phyloP scores from a whole-genome alignment of 257 asterid genomes.

The Primulina tabacum region DNA sequence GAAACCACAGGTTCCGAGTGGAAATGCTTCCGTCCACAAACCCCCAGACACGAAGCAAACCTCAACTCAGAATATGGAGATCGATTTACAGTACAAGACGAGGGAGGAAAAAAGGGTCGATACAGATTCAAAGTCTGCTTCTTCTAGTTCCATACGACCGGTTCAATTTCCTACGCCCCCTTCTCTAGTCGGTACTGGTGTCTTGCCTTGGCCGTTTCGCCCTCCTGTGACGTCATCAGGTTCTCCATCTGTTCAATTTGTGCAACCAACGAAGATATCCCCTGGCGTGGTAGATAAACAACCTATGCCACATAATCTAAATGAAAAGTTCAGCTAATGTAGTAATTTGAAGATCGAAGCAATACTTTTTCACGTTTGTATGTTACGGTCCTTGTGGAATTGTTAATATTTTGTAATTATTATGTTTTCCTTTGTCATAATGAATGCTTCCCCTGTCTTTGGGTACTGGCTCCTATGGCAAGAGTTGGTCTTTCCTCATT shows the following conservation, averaged over 20 bases:
- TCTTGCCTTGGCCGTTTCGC: constrained; percentile 55
- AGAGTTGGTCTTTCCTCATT: too few relatives aligned
- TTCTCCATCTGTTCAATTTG: constrained; percentile 27
- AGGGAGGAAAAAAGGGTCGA: constrained; percentile 40
- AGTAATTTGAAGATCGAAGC: neutral
- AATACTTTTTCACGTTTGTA: neutral
- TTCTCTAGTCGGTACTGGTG: constrained; percentile 41
- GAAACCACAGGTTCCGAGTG: constrained; percentile 45
- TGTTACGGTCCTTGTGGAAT: neutral
- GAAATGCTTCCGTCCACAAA: constrained; percentile 32
- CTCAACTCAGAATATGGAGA: constrained; percentile 53
- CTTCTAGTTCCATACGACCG: constrained; percentile 34
- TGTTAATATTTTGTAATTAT: neutral
- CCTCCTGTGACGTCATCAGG: constrained; percentile 30
- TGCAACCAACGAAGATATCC: constrained; percentile 32
- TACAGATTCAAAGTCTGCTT: constrained; percentile 29
- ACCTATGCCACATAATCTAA: constrained; percentile 29
- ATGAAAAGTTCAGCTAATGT: constrained; percentile 31
- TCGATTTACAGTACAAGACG: constrained; percentile 40
- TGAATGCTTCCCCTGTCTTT: neutral
- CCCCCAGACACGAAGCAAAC: constrained; percentile 35
- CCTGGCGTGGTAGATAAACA: constrained; percentile 36
- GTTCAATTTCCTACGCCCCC: constrained; percentile 44
- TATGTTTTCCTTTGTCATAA: neutral
- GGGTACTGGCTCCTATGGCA: too few relatives aligned